A percentile compares a stretch with the other conserved stretches of the same genome.
phyloP scores from a whole-genome alignment of 2,329 filamentous ascomycete species.

The Penicillium sp. region DNA sequence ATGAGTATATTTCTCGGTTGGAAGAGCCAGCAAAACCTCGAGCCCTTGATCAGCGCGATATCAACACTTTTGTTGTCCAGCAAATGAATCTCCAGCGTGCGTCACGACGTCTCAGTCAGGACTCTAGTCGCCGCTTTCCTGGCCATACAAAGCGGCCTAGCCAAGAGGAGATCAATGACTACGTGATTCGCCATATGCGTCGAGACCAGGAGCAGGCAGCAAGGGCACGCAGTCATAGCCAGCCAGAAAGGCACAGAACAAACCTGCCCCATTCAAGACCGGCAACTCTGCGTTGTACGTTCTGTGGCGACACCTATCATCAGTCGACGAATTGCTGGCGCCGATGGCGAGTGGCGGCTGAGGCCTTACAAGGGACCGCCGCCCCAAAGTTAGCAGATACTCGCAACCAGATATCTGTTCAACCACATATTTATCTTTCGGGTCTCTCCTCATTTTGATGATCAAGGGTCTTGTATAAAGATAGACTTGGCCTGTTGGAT shows the following conservation, averaged over 20 bases:
- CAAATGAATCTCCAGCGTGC: conserved; percentile 28
- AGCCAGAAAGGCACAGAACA: conserved; percentile 20
- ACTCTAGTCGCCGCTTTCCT: conserved; percentile 11
- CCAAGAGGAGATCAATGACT: conserved; percentile 37
- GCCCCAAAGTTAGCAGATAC: conserved; percentile 30
- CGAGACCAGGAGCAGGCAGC: conserved; percentile 29
- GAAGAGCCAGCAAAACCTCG: conserved; percentile 10
- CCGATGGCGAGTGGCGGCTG: conserved; percentile 29
- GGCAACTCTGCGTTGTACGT: conserved; percentile 24
- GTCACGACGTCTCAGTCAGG: conserved; percentile 8
- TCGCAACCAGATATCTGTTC: conserved; percentile 25
- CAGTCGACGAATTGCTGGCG: conserved; percentile 31
- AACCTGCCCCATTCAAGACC: conserved; percentile 9
- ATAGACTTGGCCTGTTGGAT: not conserved
- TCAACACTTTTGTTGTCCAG: conserved; percentile 33
- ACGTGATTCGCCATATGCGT: conserved; percentile 34
- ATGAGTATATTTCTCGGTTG: not conserved
- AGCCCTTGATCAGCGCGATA: conserved; percentile 31
- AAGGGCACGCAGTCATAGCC: conserved; percentile 27
- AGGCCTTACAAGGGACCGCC: conserved; percentile 30
- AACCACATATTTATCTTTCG: conserved; percentile 31
- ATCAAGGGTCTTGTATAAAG: not conserved
- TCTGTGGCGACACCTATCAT: conserved; percentile 31
- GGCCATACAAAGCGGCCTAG: conserved; percentile 32
- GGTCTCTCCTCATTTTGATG: conserved; percentile 30